Percentiles rank a stretch among this genome's conserved stretches.
Evolutionary conservation across 2,329 filamentous ascomycete species (phyloP).

Genomic region (Verticillium nubilum): DNA sequence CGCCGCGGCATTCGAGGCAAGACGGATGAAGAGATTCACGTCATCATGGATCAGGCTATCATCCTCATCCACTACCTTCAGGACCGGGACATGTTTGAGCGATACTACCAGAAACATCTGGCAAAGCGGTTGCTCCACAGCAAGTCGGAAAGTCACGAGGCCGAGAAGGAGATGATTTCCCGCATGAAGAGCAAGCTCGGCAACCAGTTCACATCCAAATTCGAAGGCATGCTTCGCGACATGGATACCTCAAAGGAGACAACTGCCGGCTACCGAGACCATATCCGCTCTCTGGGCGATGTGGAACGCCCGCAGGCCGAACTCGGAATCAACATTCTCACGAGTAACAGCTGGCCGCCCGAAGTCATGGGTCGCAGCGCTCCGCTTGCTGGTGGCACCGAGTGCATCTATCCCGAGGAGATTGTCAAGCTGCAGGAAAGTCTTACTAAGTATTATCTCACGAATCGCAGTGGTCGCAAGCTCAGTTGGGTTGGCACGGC

Average conservation of each 20-base stretch:
- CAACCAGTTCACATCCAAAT: slow-evolving; percentile 85
- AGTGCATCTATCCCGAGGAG: slow-evolving; percentile 69
- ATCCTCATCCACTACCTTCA: slow-evolving; percentile 79
- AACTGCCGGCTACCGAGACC: slow-evolving; percentile 67
- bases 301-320: slow-evolving; percentile 61
- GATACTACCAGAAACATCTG: slow-evolving; percentile 97
- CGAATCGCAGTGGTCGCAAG: slow-evolving; percentile 80
- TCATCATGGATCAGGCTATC: slow-evolving; percentile 82
- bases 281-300: slow-evolving; percentile 51
- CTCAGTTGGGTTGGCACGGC: slow-evolving; percentile 72
- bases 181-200: slow-evolving; percentile 97
- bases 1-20: slow-evolving; percentile 92
- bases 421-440: slow-evolving; percentile 73
- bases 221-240: slow-evolving; percentile 98
- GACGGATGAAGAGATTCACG: slow-evolving; percentile 81
- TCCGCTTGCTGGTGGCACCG: slow-evolving; percentile 41
- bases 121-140: slow-evolving; percentile 81
- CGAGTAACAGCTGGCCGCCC: slow-evolving; percentile 91
- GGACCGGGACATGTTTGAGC: slow-evolving; percentile 92
- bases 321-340: slow-evolving; percentile 78
- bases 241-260: slow-evolving; percentile 85
- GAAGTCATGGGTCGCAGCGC: slow-evolving; percentile 69
- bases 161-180: slow-evolving; percentile 91
- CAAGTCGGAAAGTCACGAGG: slow-evolving; percentile 85
- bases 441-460: slow-evolving; percentile 84